Evolutionary conservation across 2,329 filamentous ascomycete genomes (phyloP).

Genomic region (Spiromastix sp.): DNA sequence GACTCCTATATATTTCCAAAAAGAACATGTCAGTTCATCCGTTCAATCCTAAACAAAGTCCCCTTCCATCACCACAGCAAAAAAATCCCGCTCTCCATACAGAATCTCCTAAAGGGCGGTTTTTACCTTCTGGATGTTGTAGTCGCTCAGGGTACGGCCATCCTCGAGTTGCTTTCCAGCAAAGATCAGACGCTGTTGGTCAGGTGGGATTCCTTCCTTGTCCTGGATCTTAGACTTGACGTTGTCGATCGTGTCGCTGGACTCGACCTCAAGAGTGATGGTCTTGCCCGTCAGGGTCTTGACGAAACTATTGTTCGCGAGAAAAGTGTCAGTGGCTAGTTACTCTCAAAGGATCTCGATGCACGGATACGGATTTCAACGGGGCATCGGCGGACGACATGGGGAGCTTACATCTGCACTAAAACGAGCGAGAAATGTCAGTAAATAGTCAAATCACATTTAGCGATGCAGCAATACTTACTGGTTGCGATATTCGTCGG

Average conservation of each 20-base stretch:
- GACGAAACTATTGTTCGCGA: constrained; percentile 44
- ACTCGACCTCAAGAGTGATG: constrained; percentile 58
- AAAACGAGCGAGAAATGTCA: constrained; percentile 38
- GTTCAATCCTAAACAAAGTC: background rate
- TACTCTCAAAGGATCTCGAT: constrained; percentile 14
- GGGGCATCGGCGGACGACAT: constrained; percentile 1
- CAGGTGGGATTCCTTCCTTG: constrained; percentile 66
- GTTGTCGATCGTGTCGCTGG: constrained; percentile 60
- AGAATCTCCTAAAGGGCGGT: constrained; percentile 38
- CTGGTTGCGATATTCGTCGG: constrained; percentile 36
- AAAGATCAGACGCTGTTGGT: constrained; percentile 61
- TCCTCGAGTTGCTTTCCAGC: constrained; percentile 55
- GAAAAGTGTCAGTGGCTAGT: background rate
- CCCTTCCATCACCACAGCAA: background rate
- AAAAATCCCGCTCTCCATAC: background rate
- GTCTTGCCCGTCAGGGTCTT: constrained; percentile 71
- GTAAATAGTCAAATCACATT: constrained; percentile 22
- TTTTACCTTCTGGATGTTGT: constrained; percentile 49
- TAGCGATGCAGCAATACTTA: constrained; percentile 23
- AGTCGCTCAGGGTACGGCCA: constrained; percentile 42
- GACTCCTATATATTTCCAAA: constrained; percentile 41
- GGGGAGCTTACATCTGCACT: constrained; percentile 80
- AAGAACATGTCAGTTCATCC: background rate
- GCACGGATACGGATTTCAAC: too few species aligned
- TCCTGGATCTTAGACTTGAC: constrained; percentile 68